Percentiles rank a stretch among this genome's conserved stretches.
Evolutionary conservation across 1,284 basidiomycete species (phyloP).

Genomic region (Moesziomyces antarcticus): DNA sequence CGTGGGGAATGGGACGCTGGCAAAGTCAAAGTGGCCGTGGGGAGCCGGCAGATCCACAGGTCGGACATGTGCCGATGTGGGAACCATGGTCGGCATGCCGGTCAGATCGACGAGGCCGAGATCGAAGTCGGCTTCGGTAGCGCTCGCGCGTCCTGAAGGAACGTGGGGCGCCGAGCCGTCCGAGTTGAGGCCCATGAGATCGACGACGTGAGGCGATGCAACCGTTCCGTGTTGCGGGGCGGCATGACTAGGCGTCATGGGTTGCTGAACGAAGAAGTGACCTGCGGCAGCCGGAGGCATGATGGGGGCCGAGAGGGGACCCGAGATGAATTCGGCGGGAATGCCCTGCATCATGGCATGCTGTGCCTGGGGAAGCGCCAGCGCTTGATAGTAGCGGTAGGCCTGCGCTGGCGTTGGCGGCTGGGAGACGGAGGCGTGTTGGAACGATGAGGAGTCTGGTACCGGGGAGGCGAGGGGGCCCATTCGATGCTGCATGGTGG

Average conservation of each 20-base stretch:
- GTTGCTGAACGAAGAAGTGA: conserved; percentile 10
- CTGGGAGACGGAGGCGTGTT: conserved; percentile 38
- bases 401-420: conserved; percentile 35
- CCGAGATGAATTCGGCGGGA: conserved; percentile 14
- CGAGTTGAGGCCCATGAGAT: conserved; percentile 32
- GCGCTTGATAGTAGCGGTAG: conserved; percentile 27
- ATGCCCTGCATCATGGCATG: conserved; percentile 4
- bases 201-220: conserved; percentile 24
- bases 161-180: conserved; percentile 3
- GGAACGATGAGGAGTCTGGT: conserved; percentile 8
- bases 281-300: conserved; percentile 12
- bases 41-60: conserved; percentile 46
- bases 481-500: conserved; percentile 14
- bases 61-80: conserved; percentile 51
- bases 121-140: conserved; percentile 32
- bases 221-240: conserved; percentile 14
- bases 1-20: conserved; percentile 44
- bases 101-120: conserved; percentile 26
- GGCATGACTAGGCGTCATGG: conserved; percentile 4
- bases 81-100: conserved; percentile 26
- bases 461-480: conserved; percentile 21
- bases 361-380: conserved; percentile 13
- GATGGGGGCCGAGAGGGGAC: conserved; percentile 19
- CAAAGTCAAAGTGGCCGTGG: conserved; percentile 50
- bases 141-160: conserved; percentile 27